Evolutionary conservation across 805 yeast species (phyloP).

Genomic region (Yarrowia keelungensis): DNA sequence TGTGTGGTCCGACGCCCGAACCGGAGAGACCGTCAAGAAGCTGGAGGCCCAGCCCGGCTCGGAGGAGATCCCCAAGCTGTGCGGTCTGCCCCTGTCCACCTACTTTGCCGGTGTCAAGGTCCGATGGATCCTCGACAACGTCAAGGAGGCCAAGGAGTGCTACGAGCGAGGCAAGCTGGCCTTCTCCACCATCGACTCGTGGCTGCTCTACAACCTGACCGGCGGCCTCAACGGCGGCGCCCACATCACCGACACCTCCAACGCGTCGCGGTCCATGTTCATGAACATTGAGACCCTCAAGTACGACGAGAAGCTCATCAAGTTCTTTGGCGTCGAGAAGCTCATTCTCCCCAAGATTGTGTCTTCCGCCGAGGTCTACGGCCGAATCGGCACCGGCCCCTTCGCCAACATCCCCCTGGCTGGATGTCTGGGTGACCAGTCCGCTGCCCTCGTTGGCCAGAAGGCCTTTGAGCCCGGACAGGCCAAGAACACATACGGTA

Average conservation of each 20-base stretch:
- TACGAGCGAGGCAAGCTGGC: constrained; percentile 80
- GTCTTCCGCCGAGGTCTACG: constrained; percentile 80
- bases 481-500: constrained; percentile 95
- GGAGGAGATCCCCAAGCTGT: constrained; percentile 63
- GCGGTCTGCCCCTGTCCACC: constrained; percentile 89
- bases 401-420: constrained; percentile 74
- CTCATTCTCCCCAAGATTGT: constrained; percentile 77
- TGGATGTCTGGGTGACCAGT: constrained; percentile 94
- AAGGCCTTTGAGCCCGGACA: constrained; percentile 81
- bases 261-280: constrained; percentile 89
- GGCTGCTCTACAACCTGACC: constrained; percentile 88
- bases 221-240: constrained; percentile 60
- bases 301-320: constrained; percentile 77
- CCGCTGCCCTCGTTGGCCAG: constrained; percentile 93
- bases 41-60: constrained; percentile 63
- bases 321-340: constrained; percentile 80
- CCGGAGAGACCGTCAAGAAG: constrained; percentile 70
- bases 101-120: constrained; percentile 91
- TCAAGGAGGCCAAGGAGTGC: constrained; percentile 65
- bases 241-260: constrained; percentile 85
- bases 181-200: constrained; percentile 94
- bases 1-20: constrained; percentile 96
- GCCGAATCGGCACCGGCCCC: constrained; percentile 61
- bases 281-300: constrained; percentile 79
- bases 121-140: constrained; percentile 87